Percentiles rank a stretch among this genome's conserved stretches.
These are phyloP conservation scores for Linnemannia hyalina DNA, from an alignment of 192 early-diverging fungal species.

Conservation along the genomic window DNA sequence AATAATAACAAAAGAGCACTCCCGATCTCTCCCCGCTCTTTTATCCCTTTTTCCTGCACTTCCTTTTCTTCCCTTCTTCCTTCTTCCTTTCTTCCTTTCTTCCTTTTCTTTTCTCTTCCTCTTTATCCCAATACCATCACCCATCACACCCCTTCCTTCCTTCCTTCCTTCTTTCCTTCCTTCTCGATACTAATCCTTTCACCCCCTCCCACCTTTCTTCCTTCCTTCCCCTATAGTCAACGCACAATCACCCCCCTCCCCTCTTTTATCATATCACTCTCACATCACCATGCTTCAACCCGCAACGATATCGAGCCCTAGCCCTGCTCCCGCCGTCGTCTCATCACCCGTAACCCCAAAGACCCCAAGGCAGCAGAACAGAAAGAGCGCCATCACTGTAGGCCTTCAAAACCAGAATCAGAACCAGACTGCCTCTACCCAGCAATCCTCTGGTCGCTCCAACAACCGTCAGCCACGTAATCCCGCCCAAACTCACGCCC, in stretches of 20 bases:
- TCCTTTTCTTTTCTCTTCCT: not conserved
- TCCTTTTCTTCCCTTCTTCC: not conserved
- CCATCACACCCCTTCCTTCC: not conserved
- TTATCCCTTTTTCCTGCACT: not conserved
- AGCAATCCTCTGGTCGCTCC: not conserved
- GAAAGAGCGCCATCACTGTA: conserved; percentile 30
- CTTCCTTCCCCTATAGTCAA: not conserved
- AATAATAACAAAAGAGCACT: not conserved
- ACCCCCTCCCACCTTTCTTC: not conserved
- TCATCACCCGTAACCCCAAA: conserved; percentile 11
- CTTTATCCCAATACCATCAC: not conserved
- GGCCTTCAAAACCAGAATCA: conserved; percentile 24
- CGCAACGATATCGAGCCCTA: conserved; percentile 16
- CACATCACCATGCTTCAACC: conserved; percentile 21
- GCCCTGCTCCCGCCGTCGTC: not conserved
- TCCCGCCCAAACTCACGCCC: conserved; percentile 24
- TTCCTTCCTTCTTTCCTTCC: not conserved
- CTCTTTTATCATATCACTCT: not conserved
- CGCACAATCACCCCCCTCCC: not conserved
- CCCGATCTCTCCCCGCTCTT: conserved; percentile 7
- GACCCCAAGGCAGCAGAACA: conserved; percentile 1
- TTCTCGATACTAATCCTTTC: not conserved
- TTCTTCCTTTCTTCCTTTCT: not conserved
- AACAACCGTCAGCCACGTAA: conserved; percentile 21
- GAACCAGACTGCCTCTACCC: not conserved